phyloP scores from a whole-genome alignment of 148 eudicot genomes.

The Camellia lanceoleosa region DNA sequence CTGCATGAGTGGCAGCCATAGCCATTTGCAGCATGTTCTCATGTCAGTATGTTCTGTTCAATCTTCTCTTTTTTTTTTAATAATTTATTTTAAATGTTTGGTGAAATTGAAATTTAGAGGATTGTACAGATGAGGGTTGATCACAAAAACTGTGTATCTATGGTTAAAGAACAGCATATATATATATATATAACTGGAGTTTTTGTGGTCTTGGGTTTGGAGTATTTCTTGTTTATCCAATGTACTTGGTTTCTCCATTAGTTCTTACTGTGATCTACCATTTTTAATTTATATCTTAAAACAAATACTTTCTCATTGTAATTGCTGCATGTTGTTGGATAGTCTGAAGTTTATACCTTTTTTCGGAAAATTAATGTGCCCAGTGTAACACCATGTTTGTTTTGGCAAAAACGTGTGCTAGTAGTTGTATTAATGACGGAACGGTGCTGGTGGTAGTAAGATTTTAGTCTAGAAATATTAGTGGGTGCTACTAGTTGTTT shows the following conservation, averaged over 20 bases:
- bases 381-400: too few relatives aligned
- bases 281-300: not conserved
- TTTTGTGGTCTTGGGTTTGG: not conserved
- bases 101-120: conserved; percentile 28
- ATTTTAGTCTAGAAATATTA: too few relatives aligned
- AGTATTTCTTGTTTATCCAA: conserved; percentile 22
- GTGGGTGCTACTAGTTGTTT: too few relatives aligned
- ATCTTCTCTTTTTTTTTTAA: conserved; percentile 2
- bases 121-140: conserved; percentile 46
- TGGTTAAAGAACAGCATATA: not conserved
- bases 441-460: too few relatives aligned
- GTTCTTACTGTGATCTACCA: conserved; percentile 2
- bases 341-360: too few relatives aligned
- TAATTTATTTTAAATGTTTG: conserved; percentile 17
- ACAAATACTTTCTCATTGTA: not conserved
- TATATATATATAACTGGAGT: too few relatives aligned
- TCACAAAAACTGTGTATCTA: conserved; percentile 11
- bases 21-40: conserved; percentile 2
- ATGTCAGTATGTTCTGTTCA: conserved; percentile 8
- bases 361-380: too few relatives aligned
- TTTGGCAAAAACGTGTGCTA: too few relatives aligned
- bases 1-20: conserved; percentile 1
- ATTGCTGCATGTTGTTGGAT: too few relatives aligned
- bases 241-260: conserved; percentile 10
- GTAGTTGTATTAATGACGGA: too few relatives aligned